Conservation (phyloP, 495 filamentous ascomycete species). For the Antarctomyces pellizariae region DNA sequence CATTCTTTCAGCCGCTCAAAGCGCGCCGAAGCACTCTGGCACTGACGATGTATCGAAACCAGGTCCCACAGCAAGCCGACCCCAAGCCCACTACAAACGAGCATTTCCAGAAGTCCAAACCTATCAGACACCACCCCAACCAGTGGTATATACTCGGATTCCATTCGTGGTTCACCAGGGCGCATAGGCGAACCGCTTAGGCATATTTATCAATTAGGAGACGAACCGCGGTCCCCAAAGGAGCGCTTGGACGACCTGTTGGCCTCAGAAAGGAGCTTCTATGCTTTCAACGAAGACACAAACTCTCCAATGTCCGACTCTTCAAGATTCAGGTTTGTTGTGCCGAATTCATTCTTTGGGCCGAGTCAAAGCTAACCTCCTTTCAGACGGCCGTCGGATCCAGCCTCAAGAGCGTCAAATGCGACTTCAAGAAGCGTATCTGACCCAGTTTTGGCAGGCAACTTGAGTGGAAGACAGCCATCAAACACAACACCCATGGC, state of each 20-base stretch:
- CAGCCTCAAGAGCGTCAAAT: slow-evolving; percentile 4
- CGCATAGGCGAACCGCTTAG: neutral
- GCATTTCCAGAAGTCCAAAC: slow-evolving; percentile 8
- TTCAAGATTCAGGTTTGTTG: too few species aligned
- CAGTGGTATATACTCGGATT: slow-evolving; percentile 8
- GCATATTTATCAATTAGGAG: neutral
- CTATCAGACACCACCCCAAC: slow-evolving; percentile 10
- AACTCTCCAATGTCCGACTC: too few species aligned
- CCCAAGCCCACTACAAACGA: slow-evolving; percentile 11
- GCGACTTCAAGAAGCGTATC: slow-evolving; percentile 12
- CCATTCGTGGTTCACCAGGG: slow-evolving; percentile 5
- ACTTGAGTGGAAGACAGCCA: slow-evolving; percentile 5
- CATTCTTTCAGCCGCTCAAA: too few species aligned
- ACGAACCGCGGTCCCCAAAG: slow-evolving; percentile 12
- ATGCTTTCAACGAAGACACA: slow-evolving; percentile 4
- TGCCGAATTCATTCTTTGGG: neutral
- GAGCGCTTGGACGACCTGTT: slow-evolving; percentile 13
- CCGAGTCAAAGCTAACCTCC: neutral
- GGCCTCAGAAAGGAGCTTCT: slow-evolving; percentile 11
- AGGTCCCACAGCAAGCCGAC: slow-evolving; percentile 11
- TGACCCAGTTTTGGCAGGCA: slow-evolving; percentile 9
- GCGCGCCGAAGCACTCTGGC: too few species aligned
- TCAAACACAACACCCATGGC: slow-evolving; percentile 8
- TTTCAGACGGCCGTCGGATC: neutral
- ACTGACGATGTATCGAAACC: too few species aligned